Evolutionary conservation across 192 early-diverging fungal genomes (phyloP).

Genomic region (Rhizophagus prolifer): DNA sequence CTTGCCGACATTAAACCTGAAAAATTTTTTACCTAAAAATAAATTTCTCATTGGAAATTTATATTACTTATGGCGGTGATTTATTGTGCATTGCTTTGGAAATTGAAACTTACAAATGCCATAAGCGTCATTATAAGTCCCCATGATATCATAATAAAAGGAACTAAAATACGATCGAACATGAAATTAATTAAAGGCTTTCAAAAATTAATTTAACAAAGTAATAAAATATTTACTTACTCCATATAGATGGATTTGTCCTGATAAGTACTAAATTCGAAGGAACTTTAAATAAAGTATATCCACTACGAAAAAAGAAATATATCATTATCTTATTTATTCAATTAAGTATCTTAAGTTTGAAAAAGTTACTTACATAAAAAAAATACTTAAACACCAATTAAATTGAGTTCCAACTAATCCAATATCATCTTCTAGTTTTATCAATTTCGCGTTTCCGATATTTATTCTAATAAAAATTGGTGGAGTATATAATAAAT

Average conservation of each 20-base stretch:
- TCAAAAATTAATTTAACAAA: too few species aligned
- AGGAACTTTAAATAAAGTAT: conserved; percentile 72
- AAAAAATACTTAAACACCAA: conserved; percentile 64
- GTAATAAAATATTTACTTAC: neutral
- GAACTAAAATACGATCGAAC: conserved; percentile 23
- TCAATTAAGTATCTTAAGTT: neutral
- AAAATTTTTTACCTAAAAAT: too few species aligned
- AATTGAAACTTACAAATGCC: too few species aligned
- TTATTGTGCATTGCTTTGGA: too few species aligned
- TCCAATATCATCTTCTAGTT: conserved; percentile 41
- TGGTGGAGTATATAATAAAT: neutral
- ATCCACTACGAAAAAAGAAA: conserved; percentile 28
- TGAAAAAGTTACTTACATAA: conserved; percentile 34
- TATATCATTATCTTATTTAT: neutral
- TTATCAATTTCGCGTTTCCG: conserved; percentile 58
- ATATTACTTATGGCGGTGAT: too few species aligned
- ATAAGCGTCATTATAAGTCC: too few species aligned
- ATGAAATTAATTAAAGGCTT: too few species aligned
- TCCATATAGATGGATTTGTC: conserved; percentile 55
- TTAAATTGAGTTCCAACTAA: conserved; percentile 51
- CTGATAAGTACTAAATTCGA: conserved; percentile 66
- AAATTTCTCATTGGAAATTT: too few species aligned
- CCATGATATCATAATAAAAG: conserved; percentile 56
- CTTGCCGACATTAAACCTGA: too few species aligned
- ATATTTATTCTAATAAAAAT: too few species aligned